Conservation (phyloP, 345 rosid species). For the Bruguiera sexangula region DNA sequence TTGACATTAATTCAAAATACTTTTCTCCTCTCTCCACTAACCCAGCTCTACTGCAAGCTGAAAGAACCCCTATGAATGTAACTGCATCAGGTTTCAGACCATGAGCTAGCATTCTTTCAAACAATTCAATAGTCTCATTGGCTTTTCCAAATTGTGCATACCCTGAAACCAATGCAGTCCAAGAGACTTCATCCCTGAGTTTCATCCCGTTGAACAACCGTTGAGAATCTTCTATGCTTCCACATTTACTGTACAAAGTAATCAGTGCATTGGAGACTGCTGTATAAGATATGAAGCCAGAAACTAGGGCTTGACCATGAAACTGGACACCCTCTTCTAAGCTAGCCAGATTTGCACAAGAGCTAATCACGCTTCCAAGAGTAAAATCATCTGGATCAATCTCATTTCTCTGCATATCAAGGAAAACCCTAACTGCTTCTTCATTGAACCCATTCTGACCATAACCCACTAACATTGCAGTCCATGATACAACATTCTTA, state of each 20-base stretch:
- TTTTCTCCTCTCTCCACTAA: conserved; percentile 67
- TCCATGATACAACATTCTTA: conserved; percentile 91
- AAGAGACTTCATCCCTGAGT: conserved; percentile 72
- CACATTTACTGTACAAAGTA: conserved; percentile 89
- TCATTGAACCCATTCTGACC: conserved; percentile 76
- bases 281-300: conserved; percentile 56
- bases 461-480: conserved; percentile 91
- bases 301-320: conserved; percentile 60
- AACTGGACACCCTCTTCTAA: conserved; percentile 89
- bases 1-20: conserved; percentile 64
- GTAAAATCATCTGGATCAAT: conserved; percentile 81
- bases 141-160: conserved; percentile 91
- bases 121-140: conserved; percentile 61
- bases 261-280: conserved; percentile 86
- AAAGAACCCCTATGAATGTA: conserved; percentile 77
- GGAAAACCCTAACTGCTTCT: conserved; percentile 65
- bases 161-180: conserved; percentile 88
- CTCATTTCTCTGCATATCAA: conserved; percentile 71
- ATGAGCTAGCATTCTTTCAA: conserved; percentile 61
- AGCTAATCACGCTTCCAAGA: conserved; percentile 79
- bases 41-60: conserved; percentile 95
- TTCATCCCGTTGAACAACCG: conserved; percentile 69
- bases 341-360: conserved; percentile 86
- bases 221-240: conserved; percentile 58
- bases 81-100: conserved; percentile 84